Evolutionary conservation across 1,284 basidiomycete species (phyloP).

Genomic region (Inonotus obliquus): DNA sequence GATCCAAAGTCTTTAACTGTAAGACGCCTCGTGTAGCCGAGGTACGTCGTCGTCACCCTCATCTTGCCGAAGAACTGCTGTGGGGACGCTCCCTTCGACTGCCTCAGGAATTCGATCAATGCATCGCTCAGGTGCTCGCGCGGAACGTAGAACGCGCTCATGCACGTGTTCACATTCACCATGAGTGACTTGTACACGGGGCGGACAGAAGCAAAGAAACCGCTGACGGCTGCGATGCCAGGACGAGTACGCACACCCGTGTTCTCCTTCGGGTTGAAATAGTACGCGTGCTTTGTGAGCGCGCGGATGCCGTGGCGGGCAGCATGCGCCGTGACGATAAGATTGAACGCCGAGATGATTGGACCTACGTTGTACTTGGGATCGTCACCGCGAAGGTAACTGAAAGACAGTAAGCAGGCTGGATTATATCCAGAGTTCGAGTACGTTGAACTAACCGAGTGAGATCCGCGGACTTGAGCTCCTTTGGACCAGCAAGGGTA

Average conservation of each 20-base stretch:
- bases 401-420: background rate
- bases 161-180: conserved; percentile 73
- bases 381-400: conserved; percentile 47
- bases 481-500: conserved; percentile 42
- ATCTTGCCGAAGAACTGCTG: conserved; percentile 45
- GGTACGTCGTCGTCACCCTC: conserved; percentile 52
- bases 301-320: conserved; percentile 46
- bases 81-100: conserved; percentile 35
- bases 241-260: conserved; percentile 32
- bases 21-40: conserved; percentile 49
- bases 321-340: conserved; percentile 58
- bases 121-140: conserved; percentile 53
- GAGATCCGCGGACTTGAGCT: conserved; percentile 41
- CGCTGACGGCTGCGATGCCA: conserved; percentile 54
- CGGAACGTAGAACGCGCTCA: conserved; percentile 64
- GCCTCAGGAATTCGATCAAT: conserved; percentile 40
- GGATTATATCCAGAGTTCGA: background rate
- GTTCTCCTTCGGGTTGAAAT: conserved; percentile 39
- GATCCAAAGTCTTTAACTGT: conserved; percentile 42
- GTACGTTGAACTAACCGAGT: conserved; percentile 39
- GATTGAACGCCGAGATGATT: conserved; percentile 57
- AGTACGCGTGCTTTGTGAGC: conserved; percentile 58
- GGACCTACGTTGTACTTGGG: conserved; percentile 47
- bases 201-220: conserved; percentile 64
- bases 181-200: conserved; percentile 61